phyloP scores from a whole-genome alignment of 139 green algal species.

The Tetraselmis chui region DNA sequence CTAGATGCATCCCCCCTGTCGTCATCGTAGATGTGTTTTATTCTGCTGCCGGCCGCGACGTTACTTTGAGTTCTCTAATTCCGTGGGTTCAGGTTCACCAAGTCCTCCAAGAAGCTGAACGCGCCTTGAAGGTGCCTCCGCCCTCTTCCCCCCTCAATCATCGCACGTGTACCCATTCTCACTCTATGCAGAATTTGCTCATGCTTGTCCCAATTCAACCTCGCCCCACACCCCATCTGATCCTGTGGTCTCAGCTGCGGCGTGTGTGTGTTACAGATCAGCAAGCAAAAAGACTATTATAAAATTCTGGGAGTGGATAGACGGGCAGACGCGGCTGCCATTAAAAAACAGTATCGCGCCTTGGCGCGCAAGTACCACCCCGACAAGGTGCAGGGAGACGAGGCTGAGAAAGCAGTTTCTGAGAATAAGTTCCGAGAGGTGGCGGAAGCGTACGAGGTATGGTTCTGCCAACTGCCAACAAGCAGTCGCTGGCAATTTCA shows the following conservation, averaged over 20 bases:
- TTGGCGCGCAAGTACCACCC: slow-evolving; percentile 13
- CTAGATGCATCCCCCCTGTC: too few species aligned
- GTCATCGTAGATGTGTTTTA: too few species aligned
- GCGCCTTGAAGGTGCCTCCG: background rate
- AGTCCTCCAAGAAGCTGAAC: background rate
- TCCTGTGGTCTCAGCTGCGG: slow-evolving; percentile 20
- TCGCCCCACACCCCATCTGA: slow-evolving; percentile 7
- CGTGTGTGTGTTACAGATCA: slow-evolving; percentile 44
- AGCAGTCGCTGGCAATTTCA: too few species aligned
- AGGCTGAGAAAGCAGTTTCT: background rate
- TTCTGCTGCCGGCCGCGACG: too few species aligned
- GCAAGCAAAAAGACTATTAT: slow-evolving; percentile 63
- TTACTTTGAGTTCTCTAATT: too few species aligned
- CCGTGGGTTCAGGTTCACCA: background rate
- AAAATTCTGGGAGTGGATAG: slow-evolving; percentile 42
- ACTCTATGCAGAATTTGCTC: too few species aligned
- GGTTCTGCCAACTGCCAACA: too few species aligned
- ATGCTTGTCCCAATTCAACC: too few species aligned
- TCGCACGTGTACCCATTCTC: too few species aligned
- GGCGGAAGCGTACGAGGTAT: background rate
- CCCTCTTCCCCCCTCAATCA: too few species aligned
- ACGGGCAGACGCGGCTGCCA: background rate
- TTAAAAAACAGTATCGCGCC: slow-evolving; percentile 18
- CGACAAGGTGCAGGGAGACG: background rate
- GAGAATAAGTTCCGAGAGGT: background rate